Base-by-base conservation (phyloP, 2,329 filamentous ascomycete species). In the Talaromyces sp. region DNA sequence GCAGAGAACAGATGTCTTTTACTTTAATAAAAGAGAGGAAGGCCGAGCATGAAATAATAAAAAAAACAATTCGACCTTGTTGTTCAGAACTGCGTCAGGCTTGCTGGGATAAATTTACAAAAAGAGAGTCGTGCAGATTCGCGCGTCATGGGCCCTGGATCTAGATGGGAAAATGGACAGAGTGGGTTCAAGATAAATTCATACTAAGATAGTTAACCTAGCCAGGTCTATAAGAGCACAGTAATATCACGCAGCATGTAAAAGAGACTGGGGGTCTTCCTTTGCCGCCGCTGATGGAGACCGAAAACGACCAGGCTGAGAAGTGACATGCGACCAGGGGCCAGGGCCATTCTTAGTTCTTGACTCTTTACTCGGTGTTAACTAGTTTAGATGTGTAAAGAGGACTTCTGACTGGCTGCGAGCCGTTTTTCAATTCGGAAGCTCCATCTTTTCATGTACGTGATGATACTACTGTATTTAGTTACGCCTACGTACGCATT, bases 121-220 rank as follows among this genome's bases (percentile, higher is more conserved):
- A 78, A 77, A 73, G 74, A 77, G 76, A 70, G 71, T 73, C 72
- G 73, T 78, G 76, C 76, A 78, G 74, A 74, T 75, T 77, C 72
- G 73, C 77, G 76, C 75, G 75, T 78, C 74, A 77, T 75, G 76
- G 73, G 53, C 40, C 75, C 75, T 76, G 75, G 75, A 78, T 77
- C 76, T 78, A 78, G 76, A 78, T 76, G 73, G 68, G 69, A 66
- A 68, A 70, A 71, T 68, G 68, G 49, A 64, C 43, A 25, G 53
- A 19, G 56, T 54, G 61, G 61, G 53, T 27, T 53, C 36, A 54
- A 64, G 34, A 56, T 29, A 36, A 49, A 56, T 58, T 45, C 63
- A 36, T 17, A 40, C 19, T 58, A 63, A 38, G 59, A 34, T 34
- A 43, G 15, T 17, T 47, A 53, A 40, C 63, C n/a, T 47, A 31